Base-by-base conservation (phyloP, 768 basidiomycete species). In the Leccinum subgranulosum region DNA sequence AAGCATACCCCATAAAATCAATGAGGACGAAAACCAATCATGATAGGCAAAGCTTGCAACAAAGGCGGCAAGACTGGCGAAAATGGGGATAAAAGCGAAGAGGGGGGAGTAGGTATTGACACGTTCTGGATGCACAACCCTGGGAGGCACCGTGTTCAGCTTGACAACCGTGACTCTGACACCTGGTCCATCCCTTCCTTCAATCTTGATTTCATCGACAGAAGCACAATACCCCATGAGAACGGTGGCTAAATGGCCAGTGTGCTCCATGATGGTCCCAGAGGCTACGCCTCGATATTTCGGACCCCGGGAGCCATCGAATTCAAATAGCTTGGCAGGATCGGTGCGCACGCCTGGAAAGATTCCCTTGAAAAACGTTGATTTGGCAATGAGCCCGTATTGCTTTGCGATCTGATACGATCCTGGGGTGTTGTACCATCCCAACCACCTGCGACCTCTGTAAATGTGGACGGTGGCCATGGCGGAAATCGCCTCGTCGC, bases 351-450 rank as follows among this genome's bases (percentile, higher is more conserved):
- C 33, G 25, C 58, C 60, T 8, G 58, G 60, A 25, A 61, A 61
- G 8, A 33, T 3, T n/a, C 54, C 55, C 25, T 46, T 52, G 54
- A 53, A 64, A 34, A 72, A 0, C 5, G 59, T 14, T 3, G 49
- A 67, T 28, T 57, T 62, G 33, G 66, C 60, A 15, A 73, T 48
- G 7, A 33, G 54, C 12, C 66, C 66, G 19, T 66, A 66, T 25
- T 57, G 62, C 56, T 62, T 72, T 21, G 66, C 71, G 19, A 70
- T 61, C 9, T 58, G 61, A 55, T 64, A 68, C n/a, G 67, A 62
- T 36, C 73, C 73, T 6, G 73, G 73, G 7, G 73, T 66, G 51
- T 74, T 74, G 54, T 74, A 74, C 69, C 67, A 74, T 2, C 73
- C 73, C 12, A 70, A 51, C 66, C 67, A 74, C 27, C 58, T 64